Percentiles rank a stretch among this genome's conserved stretches.
These are phyloP conservation scores for Metarhizium anisopliae DNA, from an alignment of 2,329 filamentous ascomycete species.

Conservation along the genomic window DNA sequence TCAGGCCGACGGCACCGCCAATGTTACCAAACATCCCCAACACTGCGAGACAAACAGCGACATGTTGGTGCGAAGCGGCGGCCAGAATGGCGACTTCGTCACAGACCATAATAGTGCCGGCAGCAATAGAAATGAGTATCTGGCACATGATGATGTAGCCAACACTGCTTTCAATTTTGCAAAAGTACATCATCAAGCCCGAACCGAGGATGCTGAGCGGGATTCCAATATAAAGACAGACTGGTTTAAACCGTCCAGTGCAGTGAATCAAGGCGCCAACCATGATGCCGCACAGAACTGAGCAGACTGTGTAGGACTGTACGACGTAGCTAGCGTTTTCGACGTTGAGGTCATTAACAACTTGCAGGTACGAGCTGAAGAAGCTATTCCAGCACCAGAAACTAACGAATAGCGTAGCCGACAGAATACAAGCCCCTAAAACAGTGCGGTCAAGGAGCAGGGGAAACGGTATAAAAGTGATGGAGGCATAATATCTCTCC, in stretches of 20 bases:
- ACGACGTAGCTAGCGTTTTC: conserved; percentile 36
- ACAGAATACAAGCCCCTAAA: conserved; percentile 35
- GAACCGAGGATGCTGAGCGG: conserved; percentile 45
- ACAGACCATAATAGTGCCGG: too few species aligned
- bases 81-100: too few species aligned
- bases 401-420: conserved; percentile 29
- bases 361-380: conserved; percentile 42
- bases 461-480: conserved; percentile 44
- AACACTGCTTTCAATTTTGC: conserved; percentile 26
- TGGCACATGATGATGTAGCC: conserved; percentile 41
- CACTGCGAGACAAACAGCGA: conserved; percentile 21
- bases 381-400: conserved; percentile 39
- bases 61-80: conserved; percentile 21
- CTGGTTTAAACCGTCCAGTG: conserved; percentile 40
- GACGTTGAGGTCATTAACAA: conserved; percentile 37
- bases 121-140: conserved; percentile 5
- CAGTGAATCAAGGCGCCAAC: conserved; percentile 37
- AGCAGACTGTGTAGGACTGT: conserved; percentile 39
- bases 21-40: conserved; percentile 18
- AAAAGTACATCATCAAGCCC: conserved; percentile 29
- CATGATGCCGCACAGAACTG: conserved; percentile 34
- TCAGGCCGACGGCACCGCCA: conserved; percentile 18
- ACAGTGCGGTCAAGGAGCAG: conserved; percentile 40
- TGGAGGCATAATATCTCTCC: conserved; percentile 43
- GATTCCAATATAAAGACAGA: conserved; percentile 38